These are phyloP conservation scores for Bodo saltans DNA, from an alignment of 78 protist genomes.

Conservation along the genomic window DNA sequence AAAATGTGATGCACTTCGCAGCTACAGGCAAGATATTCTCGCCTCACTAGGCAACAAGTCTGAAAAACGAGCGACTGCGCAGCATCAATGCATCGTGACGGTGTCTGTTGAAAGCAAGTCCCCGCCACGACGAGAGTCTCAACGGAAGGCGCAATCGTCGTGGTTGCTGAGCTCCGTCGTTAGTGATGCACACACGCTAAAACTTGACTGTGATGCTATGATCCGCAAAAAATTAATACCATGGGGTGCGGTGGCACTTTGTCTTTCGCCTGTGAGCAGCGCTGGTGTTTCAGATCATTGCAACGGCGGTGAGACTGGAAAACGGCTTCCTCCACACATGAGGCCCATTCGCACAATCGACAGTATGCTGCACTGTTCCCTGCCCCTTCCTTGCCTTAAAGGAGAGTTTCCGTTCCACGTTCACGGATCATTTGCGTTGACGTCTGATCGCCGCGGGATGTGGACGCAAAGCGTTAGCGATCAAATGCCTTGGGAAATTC, in stretches of 20 bases:
- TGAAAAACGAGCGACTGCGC: too few species aligned
- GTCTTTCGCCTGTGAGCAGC: background rate
- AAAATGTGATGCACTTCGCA: too few species aligned
- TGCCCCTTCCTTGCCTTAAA: background rate
- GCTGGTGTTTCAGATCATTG: background rate
- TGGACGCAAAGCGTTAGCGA: background rate
- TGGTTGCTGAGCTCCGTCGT: too few species aligned
- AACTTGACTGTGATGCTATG: too few species aligned
- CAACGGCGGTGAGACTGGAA: background rate
- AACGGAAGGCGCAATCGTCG: too few species aligned
- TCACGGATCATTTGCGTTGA: conserved; percentile 27
- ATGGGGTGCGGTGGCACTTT: background rate
- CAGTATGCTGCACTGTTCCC: too few species aligned
- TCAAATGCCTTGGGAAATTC: background rate
- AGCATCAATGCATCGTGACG: background rate
- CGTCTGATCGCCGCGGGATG: conserved; percentile 21
- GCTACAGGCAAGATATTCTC: background rate
- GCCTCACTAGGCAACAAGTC: background rate
- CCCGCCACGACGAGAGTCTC: too few species aligned
- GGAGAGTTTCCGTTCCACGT: conserved; percentile 29
- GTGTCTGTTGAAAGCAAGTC: background rate
- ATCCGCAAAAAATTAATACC: background rate
- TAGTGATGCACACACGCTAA: too few species aligned
- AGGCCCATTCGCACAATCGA: background rate
- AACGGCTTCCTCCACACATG: background rate